phyloP scores from a whole-genome alignment of 2,329 filamentous ascomycete genomes.

The Sporothrix mexicana region DNA sequence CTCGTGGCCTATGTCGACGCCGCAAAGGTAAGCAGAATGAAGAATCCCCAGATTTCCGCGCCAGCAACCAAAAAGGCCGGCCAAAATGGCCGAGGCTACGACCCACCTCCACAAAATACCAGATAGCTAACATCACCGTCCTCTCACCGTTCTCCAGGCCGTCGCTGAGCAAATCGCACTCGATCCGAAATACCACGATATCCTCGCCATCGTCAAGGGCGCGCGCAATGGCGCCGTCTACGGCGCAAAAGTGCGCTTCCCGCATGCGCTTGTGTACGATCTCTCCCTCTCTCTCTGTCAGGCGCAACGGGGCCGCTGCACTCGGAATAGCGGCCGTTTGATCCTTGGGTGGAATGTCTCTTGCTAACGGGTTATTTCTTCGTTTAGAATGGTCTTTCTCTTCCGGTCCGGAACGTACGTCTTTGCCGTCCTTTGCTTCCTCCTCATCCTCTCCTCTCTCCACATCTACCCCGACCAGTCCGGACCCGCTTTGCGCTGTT shows the following conservation, averaged over 20 bases:
- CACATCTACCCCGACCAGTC: neutral
- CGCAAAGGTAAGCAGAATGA: constrained; percentile 21
- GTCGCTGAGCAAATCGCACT: constrained; percentile 77
- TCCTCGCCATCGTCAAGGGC: constrained; percentile 85
- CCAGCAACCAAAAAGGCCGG: neutral
- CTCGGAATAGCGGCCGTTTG: neutral
- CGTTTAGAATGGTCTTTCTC: constrained; percentile 84
- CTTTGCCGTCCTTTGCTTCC: constrained; percentile 26
- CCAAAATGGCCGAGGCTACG: constrained; percentile 18
- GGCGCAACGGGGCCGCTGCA: neutral
- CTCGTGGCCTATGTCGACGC: constrained; percentile 17
- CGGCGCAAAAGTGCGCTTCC: constrained; percentile 96
- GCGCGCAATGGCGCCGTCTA: constrained; percentile 97
- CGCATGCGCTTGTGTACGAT: constrained; percentile 83
- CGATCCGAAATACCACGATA: constrained; percentile 82
- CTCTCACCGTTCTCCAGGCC: constrained; percentile 54
- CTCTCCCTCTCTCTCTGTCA: neutral
- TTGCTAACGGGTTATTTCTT: constrained; percentile 27
- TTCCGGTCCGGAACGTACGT: constrained; percentile 88
- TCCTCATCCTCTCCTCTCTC: neutral
- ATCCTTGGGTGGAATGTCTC: neutral
- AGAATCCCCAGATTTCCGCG: neutral
- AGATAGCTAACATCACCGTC: neutral
- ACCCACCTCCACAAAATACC: neutral
- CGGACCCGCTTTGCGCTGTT: constrained; percentile 19